Percentiles rank a stretch among this genome's conserved stretches.
These are phyloP conservation scores for Tricholoma terreum DNA, from an alignment of 768 basidiomycete species.

Conservation along the genomic window DNA sequence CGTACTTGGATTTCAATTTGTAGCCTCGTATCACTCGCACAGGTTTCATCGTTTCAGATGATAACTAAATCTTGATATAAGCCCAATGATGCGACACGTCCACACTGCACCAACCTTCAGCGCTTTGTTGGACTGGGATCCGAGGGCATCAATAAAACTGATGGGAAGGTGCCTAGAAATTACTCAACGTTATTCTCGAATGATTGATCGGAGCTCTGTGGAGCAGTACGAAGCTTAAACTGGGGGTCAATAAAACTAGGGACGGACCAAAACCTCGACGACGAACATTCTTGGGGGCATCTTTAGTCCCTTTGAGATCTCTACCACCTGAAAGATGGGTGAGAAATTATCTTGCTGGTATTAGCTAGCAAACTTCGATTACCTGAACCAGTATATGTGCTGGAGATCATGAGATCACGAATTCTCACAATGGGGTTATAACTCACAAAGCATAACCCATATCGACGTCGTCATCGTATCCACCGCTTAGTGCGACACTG, in stretches of 20 bases:
- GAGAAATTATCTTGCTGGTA: neutral
- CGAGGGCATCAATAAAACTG: neutral
- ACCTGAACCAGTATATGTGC: constrained; percentile 83
- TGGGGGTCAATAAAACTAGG: neutral
- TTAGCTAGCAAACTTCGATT: constrained; percentile 5
- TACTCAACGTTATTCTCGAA: constrained; percentile 60
- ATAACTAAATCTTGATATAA: constrained; percentile 43
- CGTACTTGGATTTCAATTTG: constrained; percentile 70
- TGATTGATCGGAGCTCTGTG: constrained; percentile 79
- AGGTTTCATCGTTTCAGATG: constrained; percentile 77
- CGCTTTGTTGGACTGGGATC: constrained; percentile 58
- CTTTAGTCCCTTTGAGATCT: constrained; percentile 81
- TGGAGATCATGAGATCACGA: constrained; percentile 22
- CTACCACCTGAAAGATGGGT: constrained; percentile 59
- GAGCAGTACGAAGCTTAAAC: constrained; percentile 80
- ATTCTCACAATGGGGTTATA: neutral
- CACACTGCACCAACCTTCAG: constrained; percentile 45
- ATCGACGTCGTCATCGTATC: constrained; percentile 85
- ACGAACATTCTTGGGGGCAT: constrained; percentile 78
- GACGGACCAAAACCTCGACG: neutral
- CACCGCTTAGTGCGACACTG: constrained; percentile 85
- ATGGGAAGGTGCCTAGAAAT: neutral
- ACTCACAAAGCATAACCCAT: constrained; percentile 80
- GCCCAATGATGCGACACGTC: too few relatives aligned
- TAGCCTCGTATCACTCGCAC: constrained; percentile 86